A percentile compares a stretch with the other conserved stretches of the same genome.
Evolutionary conservation across 2,329 filamentous ascomycete genomes (phyloP).

Genomic region (Diaporthe velutina): DNA sequence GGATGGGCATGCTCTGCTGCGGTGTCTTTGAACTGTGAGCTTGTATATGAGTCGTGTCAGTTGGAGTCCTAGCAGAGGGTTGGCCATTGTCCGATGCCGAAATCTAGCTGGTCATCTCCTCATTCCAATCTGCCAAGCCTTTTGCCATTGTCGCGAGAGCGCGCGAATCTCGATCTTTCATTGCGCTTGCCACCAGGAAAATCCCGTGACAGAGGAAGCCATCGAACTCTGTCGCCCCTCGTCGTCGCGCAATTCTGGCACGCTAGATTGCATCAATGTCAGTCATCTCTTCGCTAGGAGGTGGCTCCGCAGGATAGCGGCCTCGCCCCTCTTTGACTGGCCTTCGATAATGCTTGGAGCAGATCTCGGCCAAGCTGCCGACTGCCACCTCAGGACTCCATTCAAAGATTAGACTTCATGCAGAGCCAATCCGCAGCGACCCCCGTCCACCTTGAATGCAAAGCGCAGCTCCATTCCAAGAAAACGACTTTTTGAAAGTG

Average conservation of each 20-base stretch:
- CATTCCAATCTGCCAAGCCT: constrained; percentile 16
- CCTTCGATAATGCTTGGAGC: constrained; percentile 19
- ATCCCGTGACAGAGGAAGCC: background rate
- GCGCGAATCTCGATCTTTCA: background rate
- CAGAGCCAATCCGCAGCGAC: constrained; percentile 13
- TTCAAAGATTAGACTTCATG: constrained; percentile 26
- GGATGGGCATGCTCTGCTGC: constrained; percentile 11
- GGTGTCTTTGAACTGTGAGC: background rate
- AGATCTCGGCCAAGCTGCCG: constrained; percentile 24
- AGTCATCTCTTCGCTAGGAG: background rate
- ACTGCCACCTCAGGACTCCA: background rate
- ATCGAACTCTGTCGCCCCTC: constrained; percentile 15
- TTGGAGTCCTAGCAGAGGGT: background rate
- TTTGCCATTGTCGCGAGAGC: background rate
- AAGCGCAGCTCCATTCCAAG: constrained; percentile 11
- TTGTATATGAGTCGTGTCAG: constrained; percentile 2
- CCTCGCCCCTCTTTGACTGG: background rate
- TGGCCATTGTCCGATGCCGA: background rate
- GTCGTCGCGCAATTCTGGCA: background rate
- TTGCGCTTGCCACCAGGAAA: background rate
- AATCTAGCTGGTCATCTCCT: constrained; percentile 6
- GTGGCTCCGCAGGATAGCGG: background rate
- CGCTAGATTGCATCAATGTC: background rate
- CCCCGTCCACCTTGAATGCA: background rate
- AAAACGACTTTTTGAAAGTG: constrained; percentile 12